These are phyloP conservation scores for Nemania sp. DNA, from an alignment of 2,329 filamentous ascomycete species.

Conservation along the genomic window DNA sequence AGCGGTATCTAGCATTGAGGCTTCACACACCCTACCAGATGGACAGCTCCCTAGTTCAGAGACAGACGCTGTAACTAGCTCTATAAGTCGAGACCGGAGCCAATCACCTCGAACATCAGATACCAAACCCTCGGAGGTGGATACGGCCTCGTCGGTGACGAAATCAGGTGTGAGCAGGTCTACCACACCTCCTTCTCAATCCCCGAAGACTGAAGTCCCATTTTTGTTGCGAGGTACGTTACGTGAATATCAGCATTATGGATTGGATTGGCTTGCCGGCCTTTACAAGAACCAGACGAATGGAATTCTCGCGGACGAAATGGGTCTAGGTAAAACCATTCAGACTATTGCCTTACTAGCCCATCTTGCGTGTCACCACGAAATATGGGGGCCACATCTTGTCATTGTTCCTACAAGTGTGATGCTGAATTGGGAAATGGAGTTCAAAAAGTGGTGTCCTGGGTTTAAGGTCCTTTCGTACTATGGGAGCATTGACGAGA, in stretches of 20 bases:
- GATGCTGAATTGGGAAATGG: conserved; percentile 99
- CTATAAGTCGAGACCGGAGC: conserved; percentile 59
- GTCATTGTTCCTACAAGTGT: conserved; percentile 98
- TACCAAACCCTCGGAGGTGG: conserved; percentile 63
- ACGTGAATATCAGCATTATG: conserved; percentile 95
- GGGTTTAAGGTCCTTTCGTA: conserved; percentile 98
- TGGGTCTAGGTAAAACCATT: conserved; percentile 98
- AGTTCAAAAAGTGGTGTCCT: conserved; percentile 99
- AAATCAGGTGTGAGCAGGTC: conserved; percentile 53
- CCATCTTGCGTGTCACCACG: conserved; percentile 88
- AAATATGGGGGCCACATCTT: conserved; percentile 95
- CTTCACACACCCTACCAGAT: conserved; percentile 41
- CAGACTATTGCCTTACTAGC: conserved; percentile 96
- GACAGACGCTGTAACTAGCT: conserved; percentile 58
- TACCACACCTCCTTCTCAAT: conserved; percentile 52
- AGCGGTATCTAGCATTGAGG: conserved; percentile 45
- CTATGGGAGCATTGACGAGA: conserved; percentile 93
- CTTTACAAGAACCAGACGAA: conserved; percentile 94
- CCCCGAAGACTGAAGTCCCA: conserved; percentile 77
- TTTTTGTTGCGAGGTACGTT: conserved; percentile 87
- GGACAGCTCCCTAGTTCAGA: conserved; percentile 56
- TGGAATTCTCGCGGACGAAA: conserved; percentile 96
- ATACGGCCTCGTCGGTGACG: conserved; percentile 57
- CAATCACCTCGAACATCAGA: conserved; percentile 63
- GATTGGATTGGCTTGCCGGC: conserved; percentile 96